A percentile compares a stretch with the other conserved stretches of the same genome.
Conservation (phyloP, 2,329 filamentous ascomycete genomes). For the Bipolaris sorokiniana region DNA sequence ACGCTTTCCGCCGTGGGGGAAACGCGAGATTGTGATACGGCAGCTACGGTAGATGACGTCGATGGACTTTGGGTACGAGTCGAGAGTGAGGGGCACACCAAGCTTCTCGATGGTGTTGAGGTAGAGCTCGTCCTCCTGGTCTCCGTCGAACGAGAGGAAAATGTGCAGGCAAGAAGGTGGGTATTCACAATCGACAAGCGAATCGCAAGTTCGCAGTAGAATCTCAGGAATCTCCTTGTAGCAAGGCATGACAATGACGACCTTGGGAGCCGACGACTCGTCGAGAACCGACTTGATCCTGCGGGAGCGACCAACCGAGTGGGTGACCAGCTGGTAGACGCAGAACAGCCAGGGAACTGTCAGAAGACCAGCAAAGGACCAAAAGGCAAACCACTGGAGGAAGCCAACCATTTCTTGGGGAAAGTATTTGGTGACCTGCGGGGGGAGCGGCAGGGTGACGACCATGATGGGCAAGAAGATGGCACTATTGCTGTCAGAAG, state of each 20-base stretch:
- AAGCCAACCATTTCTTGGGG: slow-evolving; percentile 70
- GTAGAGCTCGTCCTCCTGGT: slow-evolving; percentile 86
- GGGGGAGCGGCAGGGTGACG: slow-evolving; percentile 84
- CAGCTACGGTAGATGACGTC: slow-evolving; percentile 84
- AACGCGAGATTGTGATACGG: slow-evolving; percentile 87
- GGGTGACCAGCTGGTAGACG: slow-evolving; percentile 87
- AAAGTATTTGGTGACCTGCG: slow-evolving; percentile 73
- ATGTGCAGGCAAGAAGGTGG: slow-evolving; percentile 90
- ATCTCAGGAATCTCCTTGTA: slow-evolving; percentile 90
- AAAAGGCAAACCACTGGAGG: slow-evolving; percentile 95
- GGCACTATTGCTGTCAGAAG: slow-evolving; percentile 58
- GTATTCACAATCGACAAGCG: slow-evolving; percentile 92
- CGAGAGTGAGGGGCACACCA: slow-evolving; percentile 77
- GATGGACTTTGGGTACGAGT: slow-evolving; percentile 85
- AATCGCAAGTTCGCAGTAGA: slow-evolving; percentile 84
- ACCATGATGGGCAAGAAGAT: slow-evolving; percentile 95
- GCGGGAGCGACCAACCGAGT: slow-evolving; percentile 80
- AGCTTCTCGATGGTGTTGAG: slow-evolving; percentile 84
- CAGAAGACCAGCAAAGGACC: slow-evolving; percentile 83
- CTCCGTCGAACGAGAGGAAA: slow-evolving; percentile 93
- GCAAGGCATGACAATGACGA: slow-evolving; percentile 95
- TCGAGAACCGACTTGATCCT: slow-evolving; percentile 84
- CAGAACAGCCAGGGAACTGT: slow-evolving; percentile 92
- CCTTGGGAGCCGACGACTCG: slow-evolving; percentile 85
- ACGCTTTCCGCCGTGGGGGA: slow-evolving; percentile 90